Base-by-base conservation (phyloP, 768 basidiomycete species). In the Pleurotus sapidus region DNA sequence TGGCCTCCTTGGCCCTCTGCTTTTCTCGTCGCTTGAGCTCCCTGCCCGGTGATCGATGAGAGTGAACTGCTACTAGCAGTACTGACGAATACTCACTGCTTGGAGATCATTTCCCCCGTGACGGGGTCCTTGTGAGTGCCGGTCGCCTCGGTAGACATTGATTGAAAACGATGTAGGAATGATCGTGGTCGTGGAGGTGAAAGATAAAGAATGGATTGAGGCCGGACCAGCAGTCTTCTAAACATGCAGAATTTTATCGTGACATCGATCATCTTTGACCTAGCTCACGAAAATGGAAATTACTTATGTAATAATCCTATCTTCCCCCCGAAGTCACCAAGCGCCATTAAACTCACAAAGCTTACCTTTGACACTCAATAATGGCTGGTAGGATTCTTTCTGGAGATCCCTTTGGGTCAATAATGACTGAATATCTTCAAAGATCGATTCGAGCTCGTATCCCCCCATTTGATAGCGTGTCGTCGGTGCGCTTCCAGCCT, bases 51-150 rank as follows among this genome's bases (percentile, higher is more conserved):
- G 61, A 72, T 74, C 56, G 55, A 70, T 72, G 59, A 68, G 59
- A 62, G 43, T 48, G 27, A 42, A 46, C 50, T n/a, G n/a, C n/a
- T n/a, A n/a, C n/a, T n/a, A n/a, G 12, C 30, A 15, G 27, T 39
- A 18, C 57, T 61, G 59, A 59, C 48, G 49, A 56, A 18, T 53
- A 81, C 87, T 58, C 54, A 96, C 96, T 83, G 82, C 85, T 99
- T 99, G 75, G 94, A 97, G 67, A 99, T 87, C 88, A 97, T 82
- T 74, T 98, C 95, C 37, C 95, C 95, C 0, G 96, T 97, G 61
- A 94, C 83, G 42, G 89, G 89, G 70, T 94, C 91, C 79, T 85
- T 87, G 63, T 82, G 81, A 6, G 78, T 76, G 57, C 75, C 77
- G 34, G 75, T 67, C 51, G 75, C 56, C 53, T 79, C 75, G 37